Conservation (phyloP, 169 alveolate species). For the Neospora caninum region DNA sequence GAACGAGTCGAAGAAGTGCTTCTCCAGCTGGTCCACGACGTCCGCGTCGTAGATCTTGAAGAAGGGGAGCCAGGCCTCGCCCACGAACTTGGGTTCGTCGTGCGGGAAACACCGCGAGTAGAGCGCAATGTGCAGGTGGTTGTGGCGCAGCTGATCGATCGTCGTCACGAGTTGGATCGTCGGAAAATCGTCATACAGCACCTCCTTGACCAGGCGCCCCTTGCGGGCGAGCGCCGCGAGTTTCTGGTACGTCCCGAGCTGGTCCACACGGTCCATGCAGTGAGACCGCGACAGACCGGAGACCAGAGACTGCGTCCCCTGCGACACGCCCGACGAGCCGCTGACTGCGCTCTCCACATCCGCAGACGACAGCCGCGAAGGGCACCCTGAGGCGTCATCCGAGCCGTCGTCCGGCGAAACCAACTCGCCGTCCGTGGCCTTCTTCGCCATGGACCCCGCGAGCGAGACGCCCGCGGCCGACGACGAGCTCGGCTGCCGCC, state of each 20-base stretch:
- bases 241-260: slow-evolving; percentile 31
- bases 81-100: slow-evolving; percentile 44
- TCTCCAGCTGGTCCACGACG: slow-evolving; percentile 37
- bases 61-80: slow-evolving; percentile 73
- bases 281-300: slow-evolving; percentile 18
- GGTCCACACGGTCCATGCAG: slow-evolving; percentile 51
- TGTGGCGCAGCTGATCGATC: slow-evolving; percentile 62
- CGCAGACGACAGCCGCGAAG: neutral
- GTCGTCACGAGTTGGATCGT: slow-evolving; percentile 68
- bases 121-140: slow-evolving; percentile 53
- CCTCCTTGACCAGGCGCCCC: slow-evolving; percentile 51
- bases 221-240: slow-evolving; percentile 55
- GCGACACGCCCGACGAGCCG: neutral
- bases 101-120: slow-evolving; percentile 34
- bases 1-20: slow-evolving; percentile 46
- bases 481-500: neutral
- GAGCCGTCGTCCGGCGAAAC: neutral
- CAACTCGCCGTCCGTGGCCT: neutral
- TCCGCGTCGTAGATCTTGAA: slow-evolving; percentile 68
- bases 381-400: too few relatives aligned
- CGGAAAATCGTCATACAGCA: slow-evolving; percentile 59
- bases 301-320: neutral
- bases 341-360: neutral
- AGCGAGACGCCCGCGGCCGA: neutral
- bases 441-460: neutral